A percentile compares a stretch with the other conserved stretches of the same genome.
Conservation (phyloP, 2,329 filamentous ascomycete genomes). For the Pyrenophora seminiperda region DNA sequence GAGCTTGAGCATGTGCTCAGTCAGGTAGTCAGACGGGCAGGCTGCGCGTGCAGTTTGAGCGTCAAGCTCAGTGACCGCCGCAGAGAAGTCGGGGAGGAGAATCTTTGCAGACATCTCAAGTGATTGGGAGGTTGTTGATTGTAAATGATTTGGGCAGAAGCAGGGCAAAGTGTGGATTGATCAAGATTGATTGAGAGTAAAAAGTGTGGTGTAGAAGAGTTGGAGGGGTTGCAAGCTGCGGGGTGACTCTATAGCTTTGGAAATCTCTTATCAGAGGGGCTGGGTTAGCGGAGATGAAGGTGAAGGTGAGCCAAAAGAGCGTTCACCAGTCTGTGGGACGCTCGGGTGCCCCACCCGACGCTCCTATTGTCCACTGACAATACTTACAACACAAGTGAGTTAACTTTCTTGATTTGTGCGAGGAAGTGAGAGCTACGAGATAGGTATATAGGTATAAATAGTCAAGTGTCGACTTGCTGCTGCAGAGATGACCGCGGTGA, state of each 20-base stretch:
- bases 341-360: conserved; percentile 9
- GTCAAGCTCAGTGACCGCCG: conserved; percentile 22
- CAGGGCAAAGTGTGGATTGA: background rate
- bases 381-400: background rate
- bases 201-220: background rate
- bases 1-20: conserved; percentile 26
- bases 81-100: conserved; percentile 16
- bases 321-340: conserved; percentile 6
- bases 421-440: background rate
- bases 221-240: background rate
- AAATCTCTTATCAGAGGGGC: conserved; percentile 12
- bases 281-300: conserved; percentile 17
- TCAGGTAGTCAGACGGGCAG: conserved; percentile 22
- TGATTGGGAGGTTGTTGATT: background rate
- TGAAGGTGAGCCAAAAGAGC: conserved; percentile 8
- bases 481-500: background rate
- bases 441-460: background rate
- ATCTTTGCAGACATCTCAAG: conserved; percentile 7
- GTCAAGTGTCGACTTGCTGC: background rate
- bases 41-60: conserved; percentile 11
- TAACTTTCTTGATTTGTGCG: background rate
- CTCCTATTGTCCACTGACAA: conserved; percentile 16
- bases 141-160: background rate
- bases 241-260: too few relatives aligned
- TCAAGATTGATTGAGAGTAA: background rate